Percentiles rank a stretch among this genome's conserved stretches.
These are phyloP conservation scores for Melaleuca alternifolia DNA, from an alignment of 345 rosid genomes.

Conservation along the genomic window DNA sequence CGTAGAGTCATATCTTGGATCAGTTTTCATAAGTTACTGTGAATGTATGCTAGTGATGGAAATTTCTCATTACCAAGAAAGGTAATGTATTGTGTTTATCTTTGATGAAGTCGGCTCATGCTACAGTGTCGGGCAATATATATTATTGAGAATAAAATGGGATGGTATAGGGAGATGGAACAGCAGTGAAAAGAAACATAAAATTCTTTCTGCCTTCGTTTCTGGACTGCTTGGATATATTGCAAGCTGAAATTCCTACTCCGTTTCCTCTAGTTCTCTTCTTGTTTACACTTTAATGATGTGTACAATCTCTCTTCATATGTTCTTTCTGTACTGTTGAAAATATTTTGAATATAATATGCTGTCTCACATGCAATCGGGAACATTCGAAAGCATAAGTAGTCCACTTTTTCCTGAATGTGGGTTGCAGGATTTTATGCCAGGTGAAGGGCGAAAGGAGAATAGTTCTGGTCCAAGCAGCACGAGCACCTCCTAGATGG, in stretches of 20 bases:
- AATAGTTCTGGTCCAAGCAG: slow-evolving; percentile 12
- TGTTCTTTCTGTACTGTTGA: background rate
- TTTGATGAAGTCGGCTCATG: slow-evolving; percentile 1
- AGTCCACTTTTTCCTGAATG: slow-evolving; percentile 18
- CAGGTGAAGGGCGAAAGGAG: background rate
- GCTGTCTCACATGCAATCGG: slow-evolving; percentile 28
- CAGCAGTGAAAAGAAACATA: slow-evolving; percentile 24
- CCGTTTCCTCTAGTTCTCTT: slow-evolving; percentile 13
- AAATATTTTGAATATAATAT: slow-evolving; percentile 6
- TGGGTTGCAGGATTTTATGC: background rate
- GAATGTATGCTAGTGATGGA: background rate
- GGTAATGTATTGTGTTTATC: background rate
- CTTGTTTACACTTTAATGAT: slow-evolving; percentile 8
- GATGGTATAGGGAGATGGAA: background rate
- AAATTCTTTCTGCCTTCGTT: slow-evolving; percentile 35
- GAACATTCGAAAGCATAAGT: slow-evolving; percentile 47
- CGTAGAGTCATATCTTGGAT: background rate
- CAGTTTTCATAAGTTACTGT: background rate
- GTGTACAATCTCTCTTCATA: background rate
- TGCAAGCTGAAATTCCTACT: background rate
- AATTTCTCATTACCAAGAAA: background rate
- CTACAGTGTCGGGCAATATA: slow-evolving; percentile 17
- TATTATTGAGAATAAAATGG: slow-evolving; percentile 11
- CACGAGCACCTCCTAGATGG: background rate
- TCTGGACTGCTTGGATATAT: slow-evolving; percentile 6